Conservation (phyloP, 495 filamentous ascomycete species). For the Neurospora sp. region DNA sequence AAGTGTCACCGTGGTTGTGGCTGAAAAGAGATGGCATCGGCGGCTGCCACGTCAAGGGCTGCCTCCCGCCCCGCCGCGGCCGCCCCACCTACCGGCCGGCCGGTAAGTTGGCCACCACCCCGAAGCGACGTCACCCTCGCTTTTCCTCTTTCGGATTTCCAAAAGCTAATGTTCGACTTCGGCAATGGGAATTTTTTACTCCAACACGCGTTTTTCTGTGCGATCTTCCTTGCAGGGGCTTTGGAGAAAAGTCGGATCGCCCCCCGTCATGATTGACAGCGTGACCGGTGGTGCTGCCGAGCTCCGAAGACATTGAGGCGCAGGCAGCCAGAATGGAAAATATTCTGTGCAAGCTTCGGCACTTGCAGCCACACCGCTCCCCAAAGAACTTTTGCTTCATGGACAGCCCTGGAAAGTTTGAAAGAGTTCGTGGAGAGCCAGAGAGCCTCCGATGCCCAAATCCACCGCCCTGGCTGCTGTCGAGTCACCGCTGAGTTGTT, state of each 20-base stretch:
- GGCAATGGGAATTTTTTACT: background rate
- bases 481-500: background rate
- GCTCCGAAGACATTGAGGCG: background rate
- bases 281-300: background rate
- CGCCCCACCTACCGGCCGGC: background rate
- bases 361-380: background rate
- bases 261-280: background rate
- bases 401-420: background rate
- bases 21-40: background rate
- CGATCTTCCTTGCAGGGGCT: background rate
- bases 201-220: background rate
- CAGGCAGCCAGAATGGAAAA: background rate
- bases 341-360: background rate
- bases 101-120: background rate
- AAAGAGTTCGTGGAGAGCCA: background rate
- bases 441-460: background rate
- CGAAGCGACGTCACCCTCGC: background rate
- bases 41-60: constrained; percentile 9
- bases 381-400: background rate
- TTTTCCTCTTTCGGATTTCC: background rate
- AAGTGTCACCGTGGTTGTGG: background rate
- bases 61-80: constrained; percentile 3
- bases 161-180: background rate
- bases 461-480: background rate
- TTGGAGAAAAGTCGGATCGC: background rate